phyloP scores from a whole-genome alignment of 2,329 filamentous ascomycete species.

The Fusarium sororula region DNA sequence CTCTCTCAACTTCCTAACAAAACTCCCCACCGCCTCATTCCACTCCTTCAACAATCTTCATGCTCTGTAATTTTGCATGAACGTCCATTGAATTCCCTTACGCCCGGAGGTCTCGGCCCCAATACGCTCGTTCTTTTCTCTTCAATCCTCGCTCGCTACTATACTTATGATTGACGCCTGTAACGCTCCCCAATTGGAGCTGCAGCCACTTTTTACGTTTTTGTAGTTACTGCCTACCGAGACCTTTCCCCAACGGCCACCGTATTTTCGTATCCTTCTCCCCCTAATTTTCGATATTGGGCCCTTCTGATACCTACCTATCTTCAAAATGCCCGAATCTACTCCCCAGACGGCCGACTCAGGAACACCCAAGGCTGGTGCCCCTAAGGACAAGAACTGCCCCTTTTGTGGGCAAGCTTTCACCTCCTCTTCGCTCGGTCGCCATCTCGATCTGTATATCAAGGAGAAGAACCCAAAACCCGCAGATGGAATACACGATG shows the following conservation, averaged over 20 bases:
- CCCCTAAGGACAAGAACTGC: constrained; percentile 86
- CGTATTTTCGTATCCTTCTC: constrained; percentile 16
- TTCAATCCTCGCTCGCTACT: constrained; percentile 38
- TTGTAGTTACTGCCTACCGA: constrained; percentile 24
- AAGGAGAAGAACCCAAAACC: constrained; percentile 92
- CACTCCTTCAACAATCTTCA: constrained; percentile 3
- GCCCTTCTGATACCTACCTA: neutral
- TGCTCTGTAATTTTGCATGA: constrained; percentile 6
- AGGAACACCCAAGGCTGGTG: constrained; percentile 51
- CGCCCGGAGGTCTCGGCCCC: constrained; percentile 40
- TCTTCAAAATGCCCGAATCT: constrained; percentile 47
- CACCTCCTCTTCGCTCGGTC: constrained; percentile 91
- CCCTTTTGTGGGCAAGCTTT: constrained; percentile 90
- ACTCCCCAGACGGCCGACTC: constrained; percentile 49
- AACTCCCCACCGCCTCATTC: neutral
- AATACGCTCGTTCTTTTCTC: constrained; percentile 43
- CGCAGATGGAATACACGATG: constrained; percentile 86
- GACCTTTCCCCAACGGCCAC: constrained; percentile 14
- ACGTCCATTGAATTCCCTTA: constrained; percentile 7
- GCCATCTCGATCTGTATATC: constrained; percentile 94
- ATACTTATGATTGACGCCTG: constrained; percentile 45
- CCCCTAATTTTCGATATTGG: constrained; percentile 16
- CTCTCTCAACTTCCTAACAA: neutral
- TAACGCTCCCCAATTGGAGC: constrained; percentile 44
- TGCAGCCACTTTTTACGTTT: constrained; percentile 30